Evolutionary conservation across 1,139 yeast genomes (phyloP).

Genomic region (Saccharomycopsis crataegensis): DNA sequence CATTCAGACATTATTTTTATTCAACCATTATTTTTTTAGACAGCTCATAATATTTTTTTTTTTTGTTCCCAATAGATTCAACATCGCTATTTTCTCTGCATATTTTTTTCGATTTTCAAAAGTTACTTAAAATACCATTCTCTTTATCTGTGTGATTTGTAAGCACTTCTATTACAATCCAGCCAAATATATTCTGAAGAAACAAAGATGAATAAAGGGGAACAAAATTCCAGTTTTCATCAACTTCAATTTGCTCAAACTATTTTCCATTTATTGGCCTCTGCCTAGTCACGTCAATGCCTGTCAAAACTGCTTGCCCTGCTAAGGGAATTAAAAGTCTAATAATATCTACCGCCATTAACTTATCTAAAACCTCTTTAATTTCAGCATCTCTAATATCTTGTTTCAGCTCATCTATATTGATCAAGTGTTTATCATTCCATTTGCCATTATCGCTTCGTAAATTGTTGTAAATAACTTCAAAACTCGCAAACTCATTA

Average conservation of each 20-base stretch:
- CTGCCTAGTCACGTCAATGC: constrained; percentile 1
- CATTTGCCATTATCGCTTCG: neutral
- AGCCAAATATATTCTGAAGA: too few species aligned
- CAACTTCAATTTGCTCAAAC: neutral
- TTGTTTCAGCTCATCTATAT: neutral
- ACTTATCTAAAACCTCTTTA: constrained; percentile 19
- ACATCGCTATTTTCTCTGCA: too few species aligned
- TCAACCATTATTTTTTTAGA: neutral
- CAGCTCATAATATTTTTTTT: too few species aligned
- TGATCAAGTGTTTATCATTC: neutral
- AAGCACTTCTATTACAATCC: too few species aligned
- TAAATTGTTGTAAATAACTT: constrained; percentile 15
- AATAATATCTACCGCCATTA: constrained; percentile 23
- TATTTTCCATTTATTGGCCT: neutral
- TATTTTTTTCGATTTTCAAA: too few species aligned
- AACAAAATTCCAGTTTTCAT: too few species aligned
- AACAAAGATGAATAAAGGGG: too few species aligned
- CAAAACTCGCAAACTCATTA: constrained; percentile 25
- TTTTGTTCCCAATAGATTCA: neutral
- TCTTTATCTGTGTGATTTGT: too few species aligned
- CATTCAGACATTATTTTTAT: too few species aligned
- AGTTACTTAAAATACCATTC: too few species aligned
- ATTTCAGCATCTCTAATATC: constrained; percentile 4
- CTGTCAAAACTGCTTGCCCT: constrained; percentile 26
- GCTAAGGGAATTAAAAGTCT: constrained; percentile 29